These are phyloP conservation scores for Boletus semigastroideus DNA, from an alignment of 1,284 basidiomycete genomes.

Conservation along the genomic window DNA sequence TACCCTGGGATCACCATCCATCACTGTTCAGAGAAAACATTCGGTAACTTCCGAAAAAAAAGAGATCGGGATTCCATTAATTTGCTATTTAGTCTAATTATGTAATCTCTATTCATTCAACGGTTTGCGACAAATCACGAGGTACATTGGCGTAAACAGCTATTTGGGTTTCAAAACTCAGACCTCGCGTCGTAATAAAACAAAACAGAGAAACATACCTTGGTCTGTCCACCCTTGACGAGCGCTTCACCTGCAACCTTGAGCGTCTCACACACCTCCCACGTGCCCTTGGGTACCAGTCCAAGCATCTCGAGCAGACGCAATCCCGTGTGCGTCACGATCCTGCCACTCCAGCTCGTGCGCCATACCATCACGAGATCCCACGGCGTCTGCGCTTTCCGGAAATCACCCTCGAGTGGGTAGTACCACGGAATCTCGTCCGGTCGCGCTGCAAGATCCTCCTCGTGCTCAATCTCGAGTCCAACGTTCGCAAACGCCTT, in stretches of 20 bases:
- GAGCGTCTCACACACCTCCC: conserved; percentile 86
- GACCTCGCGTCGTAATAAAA: background rate
- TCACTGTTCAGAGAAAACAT: conserved; percentile 10
- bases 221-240: conserved; percentile 83
- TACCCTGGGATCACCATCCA: conserved; percentile 36
- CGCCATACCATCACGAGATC: conserved; percentile 88
- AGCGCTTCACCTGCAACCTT: conserved; percentile 82
- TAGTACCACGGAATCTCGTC: conserved; percentile 94
- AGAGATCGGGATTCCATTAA: conserved; percentile 28
- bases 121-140: conserved; percentile 70
- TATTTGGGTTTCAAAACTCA: conserved; percentile 28
- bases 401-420: conserved; percentile 90
- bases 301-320: conserved; percentile 79
- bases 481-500: conserved; percentile 84
- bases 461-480: conserved; percentile 88
- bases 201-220: conserved; percentile 57
- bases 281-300: conserved; percentile 91
- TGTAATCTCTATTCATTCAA: conserved; percentile 4
- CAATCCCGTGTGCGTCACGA: conserved; percentile 83
- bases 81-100: background rate
- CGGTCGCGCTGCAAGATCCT: conserved; percentile 88
- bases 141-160: conserved; percentile 83
- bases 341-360: conserved; percentile 85
- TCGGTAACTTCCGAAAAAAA: conserved; percentile 26
- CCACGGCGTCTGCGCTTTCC: conserved; percentile 92